Evolutionary conservation across 306 rosid species (phyloP), one percentile per base, ranked within the genome.

Genomic region (Acacia acuminata): DNA sequence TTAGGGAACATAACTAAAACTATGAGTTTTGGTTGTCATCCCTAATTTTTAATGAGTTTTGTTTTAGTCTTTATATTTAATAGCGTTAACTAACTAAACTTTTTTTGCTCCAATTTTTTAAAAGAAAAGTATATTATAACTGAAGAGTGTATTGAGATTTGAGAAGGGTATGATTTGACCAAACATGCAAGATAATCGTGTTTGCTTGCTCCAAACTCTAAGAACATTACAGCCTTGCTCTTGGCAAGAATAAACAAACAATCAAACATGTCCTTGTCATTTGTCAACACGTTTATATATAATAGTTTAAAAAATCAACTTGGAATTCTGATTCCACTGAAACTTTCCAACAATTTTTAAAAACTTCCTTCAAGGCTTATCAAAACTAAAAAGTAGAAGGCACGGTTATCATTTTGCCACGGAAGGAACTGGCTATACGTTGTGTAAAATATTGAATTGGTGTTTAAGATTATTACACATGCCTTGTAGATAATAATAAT

Each of bases 281-380:
- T 71, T 58, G 50, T 84, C 73, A 67, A 14, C 66, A 7, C 7
- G 55, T 27, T 58, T 22, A 58, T n/a, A 24, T 64, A 44, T 77
- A 65, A 30, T 77, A 55, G 19, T 84, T 82, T 82, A 63, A 58
- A 53, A 73, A 77, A 83, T 80, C 82, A 80, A 73, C 82, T 68
- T 80, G 50, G 44, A 68, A 15, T 45, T 80, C 69, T 16, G 77
- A 56, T 38, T 58, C 38, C 13, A 45, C 40, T 58, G 51, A 25
- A 25, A 20, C 73, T 67, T 76, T 76, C 47, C 25, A 70, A 75
- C 58, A 8, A 65, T 77, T 76, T 45, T 9, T 13, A 22, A 34
- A 61, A 25, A 61, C 67, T 61, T 61, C 4, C 36, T 5, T 25
- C 67, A 25, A 63, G 61, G 71, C 85, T 77, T 85, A 44, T 75